phyloP scores from a whole-genome alignment of 208 protist genomes.

The Eutreptiella sp. region DNA sequence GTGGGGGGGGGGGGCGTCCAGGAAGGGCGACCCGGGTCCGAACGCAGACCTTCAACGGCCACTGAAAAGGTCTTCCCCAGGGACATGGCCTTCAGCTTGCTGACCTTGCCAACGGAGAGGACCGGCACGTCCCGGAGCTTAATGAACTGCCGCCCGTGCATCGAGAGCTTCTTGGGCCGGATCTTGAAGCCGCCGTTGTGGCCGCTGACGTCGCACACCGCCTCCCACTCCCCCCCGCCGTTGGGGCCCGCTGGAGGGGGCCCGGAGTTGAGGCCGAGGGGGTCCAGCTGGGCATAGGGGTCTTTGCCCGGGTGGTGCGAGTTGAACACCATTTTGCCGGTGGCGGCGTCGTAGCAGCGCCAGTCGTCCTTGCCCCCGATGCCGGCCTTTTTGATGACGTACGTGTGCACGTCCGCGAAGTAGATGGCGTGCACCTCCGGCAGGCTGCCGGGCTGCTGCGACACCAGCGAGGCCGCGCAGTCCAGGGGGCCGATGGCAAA shows the following conservation, averaged over 20 bases:
- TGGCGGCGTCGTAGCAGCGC: neutral
- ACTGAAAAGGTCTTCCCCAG: neutral
- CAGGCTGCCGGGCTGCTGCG: neutral
- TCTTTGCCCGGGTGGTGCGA: neutral
- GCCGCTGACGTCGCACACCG: neutral
- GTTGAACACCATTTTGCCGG: neutral
- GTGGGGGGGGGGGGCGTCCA: no score
- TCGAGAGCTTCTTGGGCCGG: neutral
- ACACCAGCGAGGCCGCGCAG: neutral
- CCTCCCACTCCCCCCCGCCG: neutral
- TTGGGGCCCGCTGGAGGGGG: no score
- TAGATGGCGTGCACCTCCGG: neutral
- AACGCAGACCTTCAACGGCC: no score
- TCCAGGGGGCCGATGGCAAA: neutral
- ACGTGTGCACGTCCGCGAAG: neutral
- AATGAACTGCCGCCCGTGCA: neutral
- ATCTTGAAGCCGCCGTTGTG: conserved; percentile 1
- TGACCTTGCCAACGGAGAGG: neutral
- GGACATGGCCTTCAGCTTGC: neutral
- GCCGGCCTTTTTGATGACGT: conserved; percentile 2
- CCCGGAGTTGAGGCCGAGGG: neutral
- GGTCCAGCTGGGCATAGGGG: neutral
- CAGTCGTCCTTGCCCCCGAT: neutral
- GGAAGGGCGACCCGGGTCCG: no score
- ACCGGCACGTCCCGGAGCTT: neutral